A percentile compares a stretch with the other conserved stretches of the same genome.
phyloP scores from a whole-genome alignment of 169 alveolate genomes.

The Eimeria necatrix region DNA sequence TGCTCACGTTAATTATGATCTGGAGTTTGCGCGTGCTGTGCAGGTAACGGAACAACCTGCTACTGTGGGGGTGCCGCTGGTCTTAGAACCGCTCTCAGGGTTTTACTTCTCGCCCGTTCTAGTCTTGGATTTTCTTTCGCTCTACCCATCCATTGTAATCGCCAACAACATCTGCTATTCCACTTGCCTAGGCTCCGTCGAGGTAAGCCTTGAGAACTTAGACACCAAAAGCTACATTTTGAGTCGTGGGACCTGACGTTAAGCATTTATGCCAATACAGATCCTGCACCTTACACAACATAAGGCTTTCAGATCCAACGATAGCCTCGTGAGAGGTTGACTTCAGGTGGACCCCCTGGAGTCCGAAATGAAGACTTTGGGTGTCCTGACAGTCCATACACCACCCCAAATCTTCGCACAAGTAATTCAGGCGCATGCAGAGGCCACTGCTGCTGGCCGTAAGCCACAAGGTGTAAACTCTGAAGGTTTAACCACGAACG shows the following conservation, averaged over 20 bases:
- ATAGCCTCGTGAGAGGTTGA: not conserved
- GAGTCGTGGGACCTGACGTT: not conserved
- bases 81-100: slow-evolving; percentile 95
- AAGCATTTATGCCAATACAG: not conserved
- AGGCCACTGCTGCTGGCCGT: slow-evolving; percentile 69
- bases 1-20: not conserved
- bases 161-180: slow-evolving; percentile 97
- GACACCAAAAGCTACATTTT: not conserved
- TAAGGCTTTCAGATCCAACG: too few relatives aligned
- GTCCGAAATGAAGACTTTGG: slow-evolving; percentile 67
- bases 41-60: slow-evolving; percentile 91
- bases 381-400: slow-evolving; percentile 68
- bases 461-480: not conserved
- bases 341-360: slow-evolving; percentile 76
- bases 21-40: not conserved
- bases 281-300: too few relatives aligned
- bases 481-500: not conserved
- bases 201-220: slow-evolving; percentile 46
- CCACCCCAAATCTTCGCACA: slow-evolving; percentile 75
- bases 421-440: slow-evolving; percentile 76
- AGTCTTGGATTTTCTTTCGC: slow-evolving; percentile 97
- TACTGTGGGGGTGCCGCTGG: slow-evolving; percentile 91
- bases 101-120: slow-evolving; percentile 96
- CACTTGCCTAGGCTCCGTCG: slow-evolving; percentile 89
- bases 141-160: slow-evolving; percentile 97